Base-by-base conservation (phyloP, 441 rosid species). In the Gossypium gossypioides region DNA sequence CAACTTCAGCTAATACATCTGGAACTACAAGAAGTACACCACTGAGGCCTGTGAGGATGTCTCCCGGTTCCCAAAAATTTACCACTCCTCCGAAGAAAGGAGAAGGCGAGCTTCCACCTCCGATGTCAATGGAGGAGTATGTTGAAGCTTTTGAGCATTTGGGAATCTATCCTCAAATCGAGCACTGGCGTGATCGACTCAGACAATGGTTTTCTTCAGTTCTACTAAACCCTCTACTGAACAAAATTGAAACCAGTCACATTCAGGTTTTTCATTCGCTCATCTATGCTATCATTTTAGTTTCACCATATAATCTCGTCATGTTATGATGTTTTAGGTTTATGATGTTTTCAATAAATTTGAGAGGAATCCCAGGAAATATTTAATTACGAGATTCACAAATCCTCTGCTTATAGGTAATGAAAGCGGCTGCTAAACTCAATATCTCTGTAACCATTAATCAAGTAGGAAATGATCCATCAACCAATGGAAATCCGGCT, bases 61-160 rank as follows among this genome's bases (percentile, higher is more conserved):
- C 99, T 84, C 99, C 97, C 69, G 86, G 93, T 75, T 91, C 91
- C 59, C 97, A 92, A 82, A 94, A 94, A 75, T 91, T 89, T 82
- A 84, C 87, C 32, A 91, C 98, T 68, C 96, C 99, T 52, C 97
- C 97, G 37, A 92, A 94, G 86, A 94, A 92, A 83, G 97, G 97
- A 83, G 97, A 94, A 64, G 97, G 96, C 19, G 96, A 95, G 18
- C 85, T 90, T 82, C 97, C 97, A 78, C 80, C 83, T 16, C 89
- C 97, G 54, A 92, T 95, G 97, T 89, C 99, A 67, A 77, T 92
- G 78, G 97, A 92, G 83, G 96, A 88, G 76, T 82, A 96, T 74
- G 81, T 91, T 65, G 94, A 85, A 85, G 91, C 97, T 81, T 92
- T 90, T 77, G 75, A 81, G 76, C 83, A 83, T 61, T 82, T 95